Evolutionary conservation across 495 filamentous ascomycete genomes (phyloP).

Genomic region (Glarea lozoyensis): DNA sequence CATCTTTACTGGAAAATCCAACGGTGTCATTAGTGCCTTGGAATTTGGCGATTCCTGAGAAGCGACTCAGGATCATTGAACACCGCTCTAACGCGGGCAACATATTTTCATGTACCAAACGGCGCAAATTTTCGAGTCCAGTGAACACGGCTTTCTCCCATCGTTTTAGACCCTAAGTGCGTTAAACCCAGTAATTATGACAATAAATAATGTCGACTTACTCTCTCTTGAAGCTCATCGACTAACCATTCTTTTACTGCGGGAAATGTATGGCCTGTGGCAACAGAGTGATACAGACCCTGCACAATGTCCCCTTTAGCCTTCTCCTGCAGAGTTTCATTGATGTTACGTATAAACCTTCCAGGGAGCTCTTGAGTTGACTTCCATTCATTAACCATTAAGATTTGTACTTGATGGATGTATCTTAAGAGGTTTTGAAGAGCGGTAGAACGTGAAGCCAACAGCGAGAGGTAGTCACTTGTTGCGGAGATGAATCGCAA

Average conservation of each 20-base stretch:
- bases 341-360: conserved; percentile 65
- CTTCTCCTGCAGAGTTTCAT: conserved; percentile 51
- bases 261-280: conserved; percentile 72
- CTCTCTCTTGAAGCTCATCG: conserved; percentile 77
- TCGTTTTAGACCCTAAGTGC: conserved; percentile 71
- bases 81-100: conserved; percentile 81
- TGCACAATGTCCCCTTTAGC: conserved; percentile 57
- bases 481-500: conserved; percentile 73
- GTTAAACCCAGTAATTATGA: conserved; percentile 13
- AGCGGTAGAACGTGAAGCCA: conserved; percentile 79
- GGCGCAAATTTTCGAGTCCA: conserved; percentile 69
- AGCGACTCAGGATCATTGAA: conserved; percentile 68
- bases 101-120: conserved; percentile 75
- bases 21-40: conserved; percentile 58
- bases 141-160: conserved; percentile 82
- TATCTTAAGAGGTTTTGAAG: conserved; percentile 81
- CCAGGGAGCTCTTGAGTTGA: conserved; percentile 70
- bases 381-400: conserved; percentile 73
- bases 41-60: conserved; percentile 81
- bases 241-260: conserved; percentile 80
- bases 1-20: conserved; percentile 46
- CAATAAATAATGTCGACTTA: conserved; percentile 27
- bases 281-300: conserved; percentile 75
- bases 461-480: conserved; percentile 67
- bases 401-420: conserved; percentile 62